These are phyloP conservation scores for Volutella citrinella DNA, from an alignment of 2,329 filamentous ascomycete species.

Conservation along the genomic window DNA sequence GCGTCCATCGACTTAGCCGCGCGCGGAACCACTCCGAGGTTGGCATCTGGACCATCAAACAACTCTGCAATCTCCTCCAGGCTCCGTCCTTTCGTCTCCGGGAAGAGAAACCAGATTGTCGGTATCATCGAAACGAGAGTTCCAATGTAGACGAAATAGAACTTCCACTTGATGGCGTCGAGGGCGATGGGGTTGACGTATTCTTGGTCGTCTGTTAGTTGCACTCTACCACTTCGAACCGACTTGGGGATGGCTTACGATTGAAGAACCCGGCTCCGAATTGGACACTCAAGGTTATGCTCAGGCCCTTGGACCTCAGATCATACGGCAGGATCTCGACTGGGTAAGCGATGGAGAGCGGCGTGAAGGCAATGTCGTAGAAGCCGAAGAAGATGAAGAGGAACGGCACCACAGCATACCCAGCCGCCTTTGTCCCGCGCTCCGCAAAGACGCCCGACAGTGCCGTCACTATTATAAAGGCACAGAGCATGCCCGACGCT, in stretches of 20 bases:
- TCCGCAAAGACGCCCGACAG: slow-evolving; percentile 9
- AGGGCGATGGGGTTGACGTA: slow-evolving; percentile 16
- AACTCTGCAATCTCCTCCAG: slow-evolving; percentile 14
- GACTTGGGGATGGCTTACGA: no score
- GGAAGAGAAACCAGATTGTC: slow-evolving; percentile 13
- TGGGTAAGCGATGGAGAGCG: slow-evolving; percentile 7
- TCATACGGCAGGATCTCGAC: slow-evolving; percentile 14
- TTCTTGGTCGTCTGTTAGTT: background rate
- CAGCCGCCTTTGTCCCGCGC: slow-evolving; percentile 2
- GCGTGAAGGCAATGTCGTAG: slow-evolving; percentile 14
- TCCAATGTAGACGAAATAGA: slow-evolving; percentile 14
- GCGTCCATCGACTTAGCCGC: no score
- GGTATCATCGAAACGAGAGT: slow-evolving; percentile 3
- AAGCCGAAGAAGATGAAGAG: slow-evolving; percentile 15
- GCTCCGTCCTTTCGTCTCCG: slow-evolving; percentile 13
- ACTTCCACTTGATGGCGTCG: slow-evolving; percentile 12
- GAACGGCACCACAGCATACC: slow-evolving; percentile 8
- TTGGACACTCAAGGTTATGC: slow-evolving; percentile 10
- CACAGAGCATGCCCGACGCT: slow-evolving; percentile 7
- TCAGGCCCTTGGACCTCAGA: slow-evolving; percentile 11
- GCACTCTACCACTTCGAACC: no score
- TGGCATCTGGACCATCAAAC: slow-evolving; percentile 7
- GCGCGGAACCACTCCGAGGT: no score
- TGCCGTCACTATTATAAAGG: slow-evolving; percentile 11
- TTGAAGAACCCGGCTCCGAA: slow-evolving; percentile 11